Conservation (phyloP, 768 basidiomycete species). For the Lactifluus piperatus region DNA sequence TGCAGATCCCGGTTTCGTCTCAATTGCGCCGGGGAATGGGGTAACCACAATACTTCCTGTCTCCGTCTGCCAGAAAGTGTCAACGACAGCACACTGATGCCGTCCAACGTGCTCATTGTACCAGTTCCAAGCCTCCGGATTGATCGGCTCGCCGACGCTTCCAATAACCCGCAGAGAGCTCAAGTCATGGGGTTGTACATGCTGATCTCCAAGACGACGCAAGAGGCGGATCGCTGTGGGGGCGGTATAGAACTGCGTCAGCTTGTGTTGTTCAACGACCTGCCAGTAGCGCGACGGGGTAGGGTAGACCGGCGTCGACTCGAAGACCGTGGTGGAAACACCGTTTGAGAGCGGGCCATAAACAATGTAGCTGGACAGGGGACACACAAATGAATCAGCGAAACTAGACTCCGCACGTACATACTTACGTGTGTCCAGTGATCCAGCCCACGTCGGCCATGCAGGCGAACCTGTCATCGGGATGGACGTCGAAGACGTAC, state of each 20-base stretch:
- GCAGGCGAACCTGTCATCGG: conserved; percentile 93
- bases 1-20: conserved; percentile 93
- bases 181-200: conserved; percentile 78
- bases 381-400: not conserved
- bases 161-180: conserved; percentile 80
- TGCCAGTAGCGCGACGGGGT: conserved; percentile 97
- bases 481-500: conserved; percentile 96
- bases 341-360: conserved; percentile 91
- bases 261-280: conserved; percentile 81
- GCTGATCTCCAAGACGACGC: conserved; percentile 75
- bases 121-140: conserved; percentile 99
- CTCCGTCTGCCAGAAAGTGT: conserved; percentile 98
- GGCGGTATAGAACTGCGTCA: conserved; percentile 95
- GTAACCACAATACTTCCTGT: conserved; percentile 94
- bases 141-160: conserved; percentile 96
- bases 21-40: conserved; percentile 91
- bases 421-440: conserved; percentile 76
- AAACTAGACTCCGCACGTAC: no score
- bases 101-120: conserved; percentile 93
- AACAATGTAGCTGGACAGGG: conserved; percentile 64
- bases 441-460: conserved; percentile 99
- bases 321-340: conserved; percentile 83
- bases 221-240: conserved; percentile 94
- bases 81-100: conserved; percentile 84
- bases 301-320: conserved; percentile 95